phyloP scores from a whole-genome alignment of 1,284 basidiomycete species.

The Ceratobasidium sp. region DNA sequence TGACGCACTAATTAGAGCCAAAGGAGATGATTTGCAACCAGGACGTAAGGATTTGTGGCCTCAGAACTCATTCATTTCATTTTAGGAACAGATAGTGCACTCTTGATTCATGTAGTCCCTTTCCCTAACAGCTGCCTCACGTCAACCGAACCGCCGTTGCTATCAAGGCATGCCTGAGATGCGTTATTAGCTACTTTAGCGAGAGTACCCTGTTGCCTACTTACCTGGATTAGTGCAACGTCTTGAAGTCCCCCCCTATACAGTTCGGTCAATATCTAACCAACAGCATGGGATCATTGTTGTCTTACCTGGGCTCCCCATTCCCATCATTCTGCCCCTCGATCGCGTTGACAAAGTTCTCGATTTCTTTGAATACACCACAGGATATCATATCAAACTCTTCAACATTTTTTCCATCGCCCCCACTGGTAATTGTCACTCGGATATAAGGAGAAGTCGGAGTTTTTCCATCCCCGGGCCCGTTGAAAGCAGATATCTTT shows the following conservation, averaged over 20 bases:
- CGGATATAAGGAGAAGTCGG: background rate
- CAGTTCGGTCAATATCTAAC: conserved; percentile 35
- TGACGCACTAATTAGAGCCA: background rate
- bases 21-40: too few relatives aligned
- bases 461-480: background rate
- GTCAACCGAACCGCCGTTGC: conserved; percentile 66
- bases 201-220: background rate
- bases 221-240: conserved; percentile 65
- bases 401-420: conserved; percentile 57
- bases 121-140: conserved; percentile 53
- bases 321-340: conserved; percentile 54
- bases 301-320: conserved; percentile 56
- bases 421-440: conserved; percentile 47
- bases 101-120: background rate
- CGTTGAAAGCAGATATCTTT: conserved; percentile 12
- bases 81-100: too few relatives aligned
- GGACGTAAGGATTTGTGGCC: too few relatives aligned
- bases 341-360: conserved; percentile 64
- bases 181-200: background rate
- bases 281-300: background rate
- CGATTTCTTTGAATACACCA: conserved; percentile 68
- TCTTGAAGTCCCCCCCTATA: conserved; percentile 64
- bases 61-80: too few relatives aligned
- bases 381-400: conserved; percentile 55
- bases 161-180: conserved; percentile 70